These are phyloP conservation scores for Sporothrix inflata DNA, from an alignment of 2,329 filamentous ascomycete species.

Conservation along the genomic window DNA sequence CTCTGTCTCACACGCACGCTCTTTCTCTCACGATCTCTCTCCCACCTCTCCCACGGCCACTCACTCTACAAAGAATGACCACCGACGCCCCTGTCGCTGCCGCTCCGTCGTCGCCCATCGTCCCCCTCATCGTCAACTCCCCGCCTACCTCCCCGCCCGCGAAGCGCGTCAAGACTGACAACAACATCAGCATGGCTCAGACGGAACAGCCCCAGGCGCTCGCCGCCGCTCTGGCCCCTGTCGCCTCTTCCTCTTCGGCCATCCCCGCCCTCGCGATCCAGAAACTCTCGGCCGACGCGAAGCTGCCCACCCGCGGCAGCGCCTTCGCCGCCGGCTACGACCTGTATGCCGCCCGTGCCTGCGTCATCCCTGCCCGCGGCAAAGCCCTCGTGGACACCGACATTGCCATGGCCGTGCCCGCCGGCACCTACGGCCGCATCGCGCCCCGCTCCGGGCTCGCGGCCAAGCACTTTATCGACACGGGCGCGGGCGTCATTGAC, in stretches of 20 bases:
- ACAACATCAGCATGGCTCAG: conserved; percentile 32
- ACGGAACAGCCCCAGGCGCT: conserved; percentile 42
- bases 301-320: conserved; percentile 83
- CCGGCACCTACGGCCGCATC: conserved; percentile 87
- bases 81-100: conserved; percentile 26
- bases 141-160: conserved; percentile 73
- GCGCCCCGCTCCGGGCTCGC: conserved; percentile 91
- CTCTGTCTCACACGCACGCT: neutral
- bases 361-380: conserved; percentile 76
- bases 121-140: conserved; percentile 47
- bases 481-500: conserved; percentile 94
- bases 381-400: conserved; percentile 89
- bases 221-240: conserved; percentile 38
- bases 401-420: conserved; percentile 86
- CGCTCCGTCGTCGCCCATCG: conserved; percentile 27
- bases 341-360: conserved; percentile 77
- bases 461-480: conserved; percentile 93
- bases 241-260: conserved; percentile 34
- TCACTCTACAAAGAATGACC: conserved; percentile 25
- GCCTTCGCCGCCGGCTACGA: conserved; percentile 93
- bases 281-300: conserved; percentile 80
- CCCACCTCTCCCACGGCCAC: neutral
- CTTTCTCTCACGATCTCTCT: neutral
- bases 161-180: conserved; percentile 74
- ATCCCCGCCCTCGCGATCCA: conserved; percentile 71